phyloP scores from a whole-genome alignment of 208 protist genomes.

The Trypanosoma grayi region DNA sequence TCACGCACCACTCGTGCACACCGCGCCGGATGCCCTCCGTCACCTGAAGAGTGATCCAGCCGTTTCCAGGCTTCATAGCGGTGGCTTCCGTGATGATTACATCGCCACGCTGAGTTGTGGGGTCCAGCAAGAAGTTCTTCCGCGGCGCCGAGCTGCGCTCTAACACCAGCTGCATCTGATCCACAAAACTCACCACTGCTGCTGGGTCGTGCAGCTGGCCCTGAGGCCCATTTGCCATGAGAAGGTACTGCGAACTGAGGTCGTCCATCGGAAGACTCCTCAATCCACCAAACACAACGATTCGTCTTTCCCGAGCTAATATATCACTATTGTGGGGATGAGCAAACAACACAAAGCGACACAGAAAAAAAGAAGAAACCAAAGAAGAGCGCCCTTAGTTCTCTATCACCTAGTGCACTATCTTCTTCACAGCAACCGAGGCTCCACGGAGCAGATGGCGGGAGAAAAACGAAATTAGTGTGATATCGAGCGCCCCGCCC shows the following conservation, averaged over 20 bases:
- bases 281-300: background rate
- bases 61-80: slow-evolving; percentile 87
- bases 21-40: slow-evolving; percentile 85
- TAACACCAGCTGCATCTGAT: slow-evolving; percentile 64
- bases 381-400: too few relatives aligned
- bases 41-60: slow-evolving; percentile 91
- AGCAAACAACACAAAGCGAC: too few relatives aligned
- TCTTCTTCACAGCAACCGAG: too few relatives aligned
- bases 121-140: slow-evolving; percentile 88
- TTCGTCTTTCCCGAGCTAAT: background rate
- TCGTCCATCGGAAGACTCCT: slow-evolving; percentile 71
- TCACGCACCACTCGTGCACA: slow-evolving; percentile 91
- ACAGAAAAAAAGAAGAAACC: too few relatives aligned
- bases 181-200: slow-evolving; percentile 68
- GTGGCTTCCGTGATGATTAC: slow-evolving; percentile 85
- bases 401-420: too few relatives aligned
- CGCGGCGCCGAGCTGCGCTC: slow-evolving; percentile 66
- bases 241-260: slow-evolving; percentile 70
- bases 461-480: too few relatives aligned
- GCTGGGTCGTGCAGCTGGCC: slow-evolving; percentile 65
- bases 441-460: too few relatives aligned
- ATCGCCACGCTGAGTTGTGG: slow-evolving; percentile 86
- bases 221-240: slow-evolving; percentile 62
- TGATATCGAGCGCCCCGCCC: too few relatives aligned
- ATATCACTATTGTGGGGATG: too few relatives aligned